phyloP scores from a whole-genome alignment of 2,329 filamentous ascomycete genomes.

The Neophaeococcomyces mojaviensis region DNA sequence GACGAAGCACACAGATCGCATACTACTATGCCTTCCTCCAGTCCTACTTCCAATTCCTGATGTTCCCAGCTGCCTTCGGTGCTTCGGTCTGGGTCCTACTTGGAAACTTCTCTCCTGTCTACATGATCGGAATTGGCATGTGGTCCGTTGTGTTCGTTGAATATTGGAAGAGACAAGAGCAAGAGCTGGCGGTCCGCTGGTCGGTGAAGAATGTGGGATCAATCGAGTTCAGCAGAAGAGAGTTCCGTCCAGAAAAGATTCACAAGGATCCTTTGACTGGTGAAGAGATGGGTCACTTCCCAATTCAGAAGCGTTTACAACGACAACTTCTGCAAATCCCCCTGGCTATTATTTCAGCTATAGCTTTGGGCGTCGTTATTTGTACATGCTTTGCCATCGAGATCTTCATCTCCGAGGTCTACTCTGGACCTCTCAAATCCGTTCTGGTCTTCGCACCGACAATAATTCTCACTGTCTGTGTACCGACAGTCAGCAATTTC shows the following conservation, averaged over 20 bases:
- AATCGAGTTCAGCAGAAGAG: constrained; percentile 67
- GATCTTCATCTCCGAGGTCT: constrained; percentile 91
- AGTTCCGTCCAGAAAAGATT: constrained; percentile 72
- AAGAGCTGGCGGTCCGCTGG: constrained; percentile 81
- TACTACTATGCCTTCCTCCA: constrained; percentile 96
- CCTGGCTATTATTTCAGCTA: constrained; percentile 67
- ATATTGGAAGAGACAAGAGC: constrained; percentile 91
- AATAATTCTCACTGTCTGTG: constrained; percentile 69
- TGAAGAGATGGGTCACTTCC: constrained; percentile 68
- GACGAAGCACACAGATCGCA: constrained; percentile 51
- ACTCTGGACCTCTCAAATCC: constrained; percentile 77
- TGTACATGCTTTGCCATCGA: constrained; percentile 84
- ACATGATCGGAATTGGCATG: constrained; percentile 69
- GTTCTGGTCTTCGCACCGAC: constrained; percentile 85
- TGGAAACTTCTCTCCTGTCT: constrained; percentile 74
- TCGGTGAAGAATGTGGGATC: constrained; percentile 75
- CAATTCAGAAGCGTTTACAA: constrained; percentile 64
- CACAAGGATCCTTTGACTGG: constrained; percentile 72
- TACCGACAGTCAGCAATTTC: constrained; percentile 69
- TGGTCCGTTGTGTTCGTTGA: constrained; percentile 89
- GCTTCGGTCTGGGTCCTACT: constrained; percentile 72
- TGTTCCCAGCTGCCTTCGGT: constrained; percentile 75
- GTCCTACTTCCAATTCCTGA: constrained; percentile 76
- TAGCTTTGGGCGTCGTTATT: constrained; percentile 73
- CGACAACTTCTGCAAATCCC: constrained; percentile 76